Base-by-base conservation (phyloP, 768 basidiomycete genomes). In the Sistotremastrum suecicum region DNA sequence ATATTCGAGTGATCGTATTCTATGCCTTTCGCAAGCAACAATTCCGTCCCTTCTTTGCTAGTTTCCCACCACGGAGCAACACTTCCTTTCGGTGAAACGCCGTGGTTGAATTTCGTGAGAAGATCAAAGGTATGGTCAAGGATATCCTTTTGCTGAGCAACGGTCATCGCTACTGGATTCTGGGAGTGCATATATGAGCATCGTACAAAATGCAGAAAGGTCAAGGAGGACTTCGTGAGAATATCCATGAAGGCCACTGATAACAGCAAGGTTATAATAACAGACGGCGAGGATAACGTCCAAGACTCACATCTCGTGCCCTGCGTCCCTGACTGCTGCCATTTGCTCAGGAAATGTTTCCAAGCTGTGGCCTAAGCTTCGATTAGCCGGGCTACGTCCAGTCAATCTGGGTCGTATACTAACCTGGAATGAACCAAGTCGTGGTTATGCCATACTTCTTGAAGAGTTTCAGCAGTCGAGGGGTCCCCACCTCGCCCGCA, bases 31-130 rank as follows among this genome's bases (percentile, higher is more conserved):
- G 79, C 76, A 28, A 83, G 68, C 29, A 85, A 62, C 29, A 85
- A 63, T 10, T 72, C 60, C 0, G 74, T 75, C 3, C 76, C 77
- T 57, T 81, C 80, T 50, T 72, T 76, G 58, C 74, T 78, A 3
- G 74, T 74, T 57, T 86, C 83, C 82, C 82, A 86, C 80, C 83
- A 86, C 0, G 81, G 82, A 1, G 81, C 82, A 34, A 82, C 80
- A 42, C 71, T 74, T 36, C 76, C 78, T 56, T 72, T 75, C 0
- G 76, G 77, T 28, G 75, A 64, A 10, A 69, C 58, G 29, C 76
- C 75, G 48, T 72, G 60, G 55, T 79, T 80, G 55, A 83, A 83
- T 8, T 69, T 66, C 1, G 80, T 81, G 37, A 83, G 61, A n/a
- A 81, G 63, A 12, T 73, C 63, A 59, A 71, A 69, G 0, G 80